Conservation (phyloP, 345 rosid genomes). For the Populus euphratica region DNA sequence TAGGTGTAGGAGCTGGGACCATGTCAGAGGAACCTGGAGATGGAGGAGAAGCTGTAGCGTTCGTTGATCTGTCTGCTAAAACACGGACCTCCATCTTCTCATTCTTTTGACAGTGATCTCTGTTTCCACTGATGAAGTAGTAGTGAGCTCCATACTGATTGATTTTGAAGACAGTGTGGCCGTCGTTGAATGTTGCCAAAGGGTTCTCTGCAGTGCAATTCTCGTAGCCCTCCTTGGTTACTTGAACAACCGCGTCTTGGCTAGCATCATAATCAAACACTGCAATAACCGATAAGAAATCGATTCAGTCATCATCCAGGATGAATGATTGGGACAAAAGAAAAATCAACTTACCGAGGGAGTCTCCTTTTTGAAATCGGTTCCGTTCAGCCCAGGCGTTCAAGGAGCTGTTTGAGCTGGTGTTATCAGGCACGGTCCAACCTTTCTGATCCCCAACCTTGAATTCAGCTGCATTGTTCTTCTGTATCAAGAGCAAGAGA, state of each 20-base stretch:
- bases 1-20: conserved; percentile 49
- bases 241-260: conserved; percentile 71
- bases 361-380: conserved; percentile 79
- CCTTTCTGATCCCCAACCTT: conserved; percentile 54
- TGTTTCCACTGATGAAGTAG: conserved; percentile 79
- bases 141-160: conserved; percentile 51
- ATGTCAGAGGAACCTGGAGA: conserved; percentile 5
- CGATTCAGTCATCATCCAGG: neutral
- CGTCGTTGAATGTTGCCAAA: conserved; percentile 34
- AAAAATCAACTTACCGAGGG: conserved; percentile 47
- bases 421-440: conserved; percentile 55
- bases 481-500: conserved; percentile 36
- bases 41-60: conserved; percentile 29
- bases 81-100: conserved; percentile 61
- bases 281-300: conserved; percentile 20
- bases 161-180: conserved; percentile 56
- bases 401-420: conserved; percentile 22
- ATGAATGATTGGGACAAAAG: neutral
- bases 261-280: conserved; percentile 53
- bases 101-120: conserved; percentile 58
- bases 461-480: conserved; percentile 52
- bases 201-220: conserved; percentile 51
- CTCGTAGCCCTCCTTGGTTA: conserved; percentile 49
- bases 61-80: conserved; percentile 52
- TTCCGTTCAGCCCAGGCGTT: conserved; percentile 69